Percentiles rank a stretch among this genome's conserved stretches.
Conservation (phyloP, 768 basidiomycete species). For the Phaeotremella skinneri region DNA sequence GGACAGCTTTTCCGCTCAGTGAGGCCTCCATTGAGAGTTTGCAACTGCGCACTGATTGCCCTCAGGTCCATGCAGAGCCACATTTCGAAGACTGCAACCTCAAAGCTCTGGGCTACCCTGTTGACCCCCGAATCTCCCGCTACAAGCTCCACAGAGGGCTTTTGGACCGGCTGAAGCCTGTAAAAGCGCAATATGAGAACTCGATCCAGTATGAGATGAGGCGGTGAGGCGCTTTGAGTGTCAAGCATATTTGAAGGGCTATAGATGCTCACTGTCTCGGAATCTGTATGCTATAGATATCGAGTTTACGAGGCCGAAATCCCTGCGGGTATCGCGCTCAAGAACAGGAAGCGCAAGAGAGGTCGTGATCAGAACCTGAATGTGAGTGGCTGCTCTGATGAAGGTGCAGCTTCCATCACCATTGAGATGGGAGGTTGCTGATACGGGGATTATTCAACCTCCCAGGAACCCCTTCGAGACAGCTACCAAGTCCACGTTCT, state of each 20-base stretch:
- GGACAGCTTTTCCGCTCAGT: conserved; percentile 44
- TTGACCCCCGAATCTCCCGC: conserved; percentile 30
- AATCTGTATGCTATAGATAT: conserved; percentile 25
- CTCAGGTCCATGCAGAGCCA: conserved; percentile 46
- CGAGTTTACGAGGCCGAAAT: conserved; percentile 48
- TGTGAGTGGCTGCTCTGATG: conserved; percentile 16
- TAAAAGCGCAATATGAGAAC: conserved; percentile 45
- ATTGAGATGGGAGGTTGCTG: not conserved
- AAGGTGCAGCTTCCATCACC: not conserved
- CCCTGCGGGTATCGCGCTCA: conserved; percentile 44
- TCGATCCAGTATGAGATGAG: conserved; percentile 42
- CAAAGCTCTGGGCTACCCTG: conserved; percentile 25
- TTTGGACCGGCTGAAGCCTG: conserved; percentile 31
- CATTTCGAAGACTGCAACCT: conserved; percentile 39
- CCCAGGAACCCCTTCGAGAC: conserved; percentile 42
- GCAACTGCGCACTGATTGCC: not conserved
- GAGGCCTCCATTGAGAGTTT: not conserved
- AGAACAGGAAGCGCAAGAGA: conserved; percentile 39
- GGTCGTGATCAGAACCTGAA: conserved; percentile 48
- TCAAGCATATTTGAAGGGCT: no score
- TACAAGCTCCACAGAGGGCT: conserved; percentile 25
- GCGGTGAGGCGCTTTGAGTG: no score
- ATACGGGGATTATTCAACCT: not conserved
- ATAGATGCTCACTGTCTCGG: not conserved
- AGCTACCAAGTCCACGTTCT: conserved; percentile 36